Conservation (phyloP, 306 rosid species). For the Albizia julibrissin region DNA sequence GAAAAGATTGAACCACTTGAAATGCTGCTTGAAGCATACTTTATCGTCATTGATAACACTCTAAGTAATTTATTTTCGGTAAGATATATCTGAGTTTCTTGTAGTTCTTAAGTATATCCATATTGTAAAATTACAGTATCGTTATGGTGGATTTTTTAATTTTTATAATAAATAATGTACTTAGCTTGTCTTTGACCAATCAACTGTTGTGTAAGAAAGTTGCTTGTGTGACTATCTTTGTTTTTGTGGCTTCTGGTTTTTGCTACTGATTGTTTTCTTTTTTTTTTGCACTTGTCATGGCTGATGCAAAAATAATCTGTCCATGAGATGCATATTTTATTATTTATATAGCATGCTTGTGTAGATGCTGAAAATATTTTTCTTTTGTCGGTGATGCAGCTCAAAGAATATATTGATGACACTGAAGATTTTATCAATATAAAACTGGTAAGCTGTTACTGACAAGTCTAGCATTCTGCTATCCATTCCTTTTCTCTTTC, state of each 20-base stretch:
- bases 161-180: neutral
- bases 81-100: constrained; percentile 31
- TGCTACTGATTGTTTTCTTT: neutral
- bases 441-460: constrained; percentile 73
- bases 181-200: neutral
- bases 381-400: constrained; percentile 58
- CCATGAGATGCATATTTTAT: constrained; percentile 14
- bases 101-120: constrained; percentile 16
- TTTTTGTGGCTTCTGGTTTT: neutral
- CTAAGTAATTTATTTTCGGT: constrained; percentile 84
- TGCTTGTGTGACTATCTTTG: constrained; percentile 5
- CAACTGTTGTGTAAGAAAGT: constrained; percentile 13
- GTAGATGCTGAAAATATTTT: constrained; percentile 19
- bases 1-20: constrained; percentile 84
- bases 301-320: neutral
- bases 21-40: constrained; percentile 97
- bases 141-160: neutral
- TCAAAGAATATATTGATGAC: constrained; percentile 97
- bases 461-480: constrained; percentile 25
- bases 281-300: neutral
- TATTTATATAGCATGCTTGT: constrained; percentile 6
- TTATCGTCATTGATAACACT: constrained; percentile 88
- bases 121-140: constrained; percentile 1
- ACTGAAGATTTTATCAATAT: constrained; percentile 98
- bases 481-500: constrained; percentile 16